Evolutionary conservation across 2,329 filamentous ascomycete genomes (phyloP), one percentile per base, ranked within the genome.

Genomic region (Meredithiella fracta): DNA sequence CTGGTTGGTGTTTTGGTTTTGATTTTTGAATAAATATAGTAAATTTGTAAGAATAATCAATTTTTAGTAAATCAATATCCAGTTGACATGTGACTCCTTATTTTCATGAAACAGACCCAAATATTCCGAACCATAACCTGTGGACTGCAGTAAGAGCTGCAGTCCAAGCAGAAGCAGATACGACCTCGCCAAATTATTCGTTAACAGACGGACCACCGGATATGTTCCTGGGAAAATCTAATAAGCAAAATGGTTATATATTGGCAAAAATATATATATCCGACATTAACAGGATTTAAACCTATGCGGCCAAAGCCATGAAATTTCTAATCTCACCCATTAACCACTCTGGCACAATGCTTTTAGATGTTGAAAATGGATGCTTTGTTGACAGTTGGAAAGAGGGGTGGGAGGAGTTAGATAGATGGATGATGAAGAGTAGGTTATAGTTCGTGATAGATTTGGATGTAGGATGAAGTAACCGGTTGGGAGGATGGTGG

Each of bases 271-370:
- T 15, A 2, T 9, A 26, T 14, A 20, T 14, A 49, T 6, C 14
- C 55, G 42, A 54, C 29, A 54, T 53, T 29, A 38, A 54, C 42
- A 54, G 51, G 51, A 57, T 54, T 47, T 29, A 42, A 53, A 54
- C 42, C 55, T 50, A 51, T 26, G 54, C 23, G 49, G 15, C 25
- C 50, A 49, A 53, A 37, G 15, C 47, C 47, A 47, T 52, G 37
- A 40, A 42, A 57, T 53, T 54, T 47, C 51, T 57, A 57, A 38
- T 56, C 54, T 51, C 49, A 56, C 54, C 54, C 47, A 50, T 56
- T 56, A 56, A 56, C 51, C 55, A 54, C 42, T 54, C 51, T 20
- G 42, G 42, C 55, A 57, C 55, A 40, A 38, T 57, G 40, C 51
- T 29, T 49, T 25, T 11, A 7, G 11, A 47, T n/a, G n/a, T 38